Conservation (phyloP, 2,329 filamentous ascomycete genomes). For the Colletotrichum agaves region DNA sequence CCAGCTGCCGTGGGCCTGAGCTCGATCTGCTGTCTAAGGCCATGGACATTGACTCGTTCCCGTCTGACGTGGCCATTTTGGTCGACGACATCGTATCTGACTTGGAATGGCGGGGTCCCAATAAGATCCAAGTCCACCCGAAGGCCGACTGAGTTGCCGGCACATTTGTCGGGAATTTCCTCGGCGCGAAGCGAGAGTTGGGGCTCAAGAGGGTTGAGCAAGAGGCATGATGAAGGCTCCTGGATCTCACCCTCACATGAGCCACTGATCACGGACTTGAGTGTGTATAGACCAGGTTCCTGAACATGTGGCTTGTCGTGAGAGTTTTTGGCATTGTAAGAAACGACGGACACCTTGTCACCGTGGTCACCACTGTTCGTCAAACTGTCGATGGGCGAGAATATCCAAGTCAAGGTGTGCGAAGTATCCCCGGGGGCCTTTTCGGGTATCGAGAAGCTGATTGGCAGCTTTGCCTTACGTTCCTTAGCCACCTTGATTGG, state of each 20-base stretch:
- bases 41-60: slow-evolving; percentile 60
- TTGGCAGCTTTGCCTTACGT: slow-evolving; percentile 72
- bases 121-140: slow-evolving; percentile 89
- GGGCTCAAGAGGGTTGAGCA: slow-evolving; percentile 92
- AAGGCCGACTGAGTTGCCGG: slow-evolving; percentile 91
- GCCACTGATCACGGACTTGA: slow-evolving; percentile 82
- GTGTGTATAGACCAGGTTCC: slow-evolving; percentile 85
- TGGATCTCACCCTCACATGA: slow-evolving; percentile 89
- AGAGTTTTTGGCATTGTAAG: slow-evolving; percentile 69
- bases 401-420: slow-evolving; percentile 83
- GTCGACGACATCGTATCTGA: slow-evolving; percentile 79
- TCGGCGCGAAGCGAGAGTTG: slow-evolving; percentile 78
- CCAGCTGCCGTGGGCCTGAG: slow-evolving; percentile 85
- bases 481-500: slow-evolving; percentile 88
- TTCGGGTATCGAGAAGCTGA: slow-evolving; percentile 74
- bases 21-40: slow-evolving; percentile 84
- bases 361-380: slow-evolving; percentile 77
- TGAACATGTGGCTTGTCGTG: slow-evolving; percentile 75
- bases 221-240: slow-evolving; percentile 91
- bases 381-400: slow-evolving; percentile 78
- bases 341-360: slow-evolving; percentile 65
- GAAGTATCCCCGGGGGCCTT: slow-evolving; percentile 68
- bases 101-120: slow-evolving; percentile 90
- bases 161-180: slow-evolving; percentile 93
- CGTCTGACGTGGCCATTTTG: slow-evolving; percentile 61